Evolutionary conservation across 1,284 basidiomycete genomes (phyloP), one percentile per base, ranked within the genome.

Genomic region (Phellinidium pouzarii): DNA sequence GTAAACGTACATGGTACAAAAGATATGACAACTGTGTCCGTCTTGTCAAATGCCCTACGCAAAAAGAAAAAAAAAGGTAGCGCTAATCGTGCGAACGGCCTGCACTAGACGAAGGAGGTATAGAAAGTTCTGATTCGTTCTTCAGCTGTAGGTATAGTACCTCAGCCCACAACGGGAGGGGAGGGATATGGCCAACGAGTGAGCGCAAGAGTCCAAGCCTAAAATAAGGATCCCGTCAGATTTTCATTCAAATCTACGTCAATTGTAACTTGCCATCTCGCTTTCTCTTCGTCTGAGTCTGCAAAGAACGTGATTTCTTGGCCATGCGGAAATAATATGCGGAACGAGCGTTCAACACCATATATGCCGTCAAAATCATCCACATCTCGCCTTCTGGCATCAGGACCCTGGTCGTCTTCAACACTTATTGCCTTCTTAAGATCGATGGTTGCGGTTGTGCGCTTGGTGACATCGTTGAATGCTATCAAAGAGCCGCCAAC

Each of bases 391-490:
- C 64, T 66, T 27, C 68, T 71, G 44, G 65, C 64, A 56, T 62
- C 63, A 44, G 68, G 67, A 54, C 80, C 78, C 60, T 84, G 79
- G 47, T 88, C 79, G 63, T 96, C 92, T 58, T 88, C 81, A 2
- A 97, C 76, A 0, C 76, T 71, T 4, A 83, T 72, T 4, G 91
- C 92, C 66, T 92, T 88, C 65, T 87, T 86, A 17, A 99, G 74
- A 66, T 96, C 91, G 59, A 98, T 96, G 27, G 87, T 92, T 19
- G 91, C 82, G 1, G 85, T 94, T 1, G 91, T 84, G 61, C 85
- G 89, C 73, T 89, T 93, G 22, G 95, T 98, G 3, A 98, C 84
- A 62, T 97, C 92, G 63, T 91, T 95, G 72, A 89, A 95, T 1
- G 94, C 93, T 44, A 98, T 79, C 43, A 98, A 74, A 60, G 81